phyloP scores from a whole-genome alignment of 768 basidiomycete genomes.

The Serendipita indica region DNA sequence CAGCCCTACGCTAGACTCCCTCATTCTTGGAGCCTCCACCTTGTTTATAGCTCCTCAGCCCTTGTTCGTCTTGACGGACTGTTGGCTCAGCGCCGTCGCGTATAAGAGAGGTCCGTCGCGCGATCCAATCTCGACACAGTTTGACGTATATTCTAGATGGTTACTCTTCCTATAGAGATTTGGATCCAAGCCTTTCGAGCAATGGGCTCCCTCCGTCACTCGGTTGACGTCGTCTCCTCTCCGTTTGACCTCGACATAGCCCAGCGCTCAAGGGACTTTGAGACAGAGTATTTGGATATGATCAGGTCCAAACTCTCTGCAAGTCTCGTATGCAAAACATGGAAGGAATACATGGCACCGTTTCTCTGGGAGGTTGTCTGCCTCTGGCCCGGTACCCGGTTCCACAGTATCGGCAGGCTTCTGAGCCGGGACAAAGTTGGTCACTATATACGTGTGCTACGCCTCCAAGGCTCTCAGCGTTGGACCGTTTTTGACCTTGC shows the following conservation, averaged over 20 bases:
- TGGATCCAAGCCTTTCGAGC: too few relatives aligned
- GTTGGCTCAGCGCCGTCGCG: too few relatives aligned
- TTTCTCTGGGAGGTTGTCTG: constrained; percentile 4
- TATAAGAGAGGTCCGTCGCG: too few relatives aligned
- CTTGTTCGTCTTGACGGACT: too few relatives aligned
- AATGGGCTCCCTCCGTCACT: too few relatives aligned
- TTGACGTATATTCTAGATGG: too few relatives aligned
- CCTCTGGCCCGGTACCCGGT: not conserved
- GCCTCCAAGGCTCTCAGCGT: not conserved
- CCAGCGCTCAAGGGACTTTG: not conserved
- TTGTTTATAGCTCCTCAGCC: too few relatives aligned
- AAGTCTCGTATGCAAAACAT: not conserved
- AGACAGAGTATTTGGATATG: not conserved
- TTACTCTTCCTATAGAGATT: not conserved
- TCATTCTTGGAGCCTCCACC: too few relatives aligned
- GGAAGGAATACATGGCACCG: not conserved
- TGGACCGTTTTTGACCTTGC: not conserved
- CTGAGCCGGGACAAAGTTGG: not conserved
- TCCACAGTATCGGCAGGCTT: not conserved
- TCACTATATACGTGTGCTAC: not conserved
- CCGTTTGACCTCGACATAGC: not conserved
- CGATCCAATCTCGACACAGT: too few relatives aligned
- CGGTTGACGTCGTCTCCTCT: too few relatives aligned
- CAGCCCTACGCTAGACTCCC: too few relatives aligned
- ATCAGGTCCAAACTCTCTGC: not conserved